phyloP scores from a whole-genome alignment of 164 flowering plant species.

The Akebia trifoliata region DNA sequence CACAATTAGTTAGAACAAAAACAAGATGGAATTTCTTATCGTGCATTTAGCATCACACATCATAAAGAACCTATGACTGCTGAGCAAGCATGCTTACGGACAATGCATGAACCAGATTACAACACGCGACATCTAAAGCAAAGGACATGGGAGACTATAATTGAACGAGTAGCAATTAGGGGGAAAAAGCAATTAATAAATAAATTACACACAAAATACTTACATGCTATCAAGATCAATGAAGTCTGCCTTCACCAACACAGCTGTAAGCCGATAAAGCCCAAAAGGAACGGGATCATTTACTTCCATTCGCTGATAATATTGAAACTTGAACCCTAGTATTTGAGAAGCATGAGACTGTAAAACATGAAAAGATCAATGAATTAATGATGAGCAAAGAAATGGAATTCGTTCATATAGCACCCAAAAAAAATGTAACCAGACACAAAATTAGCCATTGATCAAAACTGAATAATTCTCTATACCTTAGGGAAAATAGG shows the following conservation, averaged over 20 bases:
- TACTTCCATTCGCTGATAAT: conserved; percentile 89
- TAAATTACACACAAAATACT: conserved; percentile 27
- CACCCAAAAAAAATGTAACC: not conserved
- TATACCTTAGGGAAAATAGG: conserved; percentile 96
- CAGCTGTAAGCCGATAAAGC: conserved; percentile 80
- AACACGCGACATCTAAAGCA: not conserved
- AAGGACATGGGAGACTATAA: no score
- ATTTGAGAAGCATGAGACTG: conserved; percentile 99
- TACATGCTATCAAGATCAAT: conserved; percentile 96
- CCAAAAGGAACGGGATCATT: conserved; percentile 65
- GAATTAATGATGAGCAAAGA: not conserved
- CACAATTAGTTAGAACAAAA: not conserved
- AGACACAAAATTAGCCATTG: not conserved
- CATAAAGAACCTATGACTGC: conserved; percentile 5
- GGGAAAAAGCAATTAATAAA: not conserved
- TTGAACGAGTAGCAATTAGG: no score
- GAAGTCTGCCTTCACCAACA: conserved; percentile 75
- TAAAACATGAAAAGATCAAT: conserved; percentile 11
- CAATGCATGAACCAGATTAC: conserved; percentile 1
- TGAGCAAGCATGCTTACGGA: not conserved
- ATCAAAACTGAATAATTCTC: not conserved
- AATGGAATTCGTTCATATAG: not conserved
- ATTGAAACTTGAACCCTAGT: conserved; percentile 95
- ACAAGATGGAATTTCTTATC: not conserved
- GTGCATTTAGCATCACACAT: conserved; percentile 2